Base-by-base conservation (phyloP, 495 filamentous ascomycete genomes). In the Daldinia decipiens region DNA sequence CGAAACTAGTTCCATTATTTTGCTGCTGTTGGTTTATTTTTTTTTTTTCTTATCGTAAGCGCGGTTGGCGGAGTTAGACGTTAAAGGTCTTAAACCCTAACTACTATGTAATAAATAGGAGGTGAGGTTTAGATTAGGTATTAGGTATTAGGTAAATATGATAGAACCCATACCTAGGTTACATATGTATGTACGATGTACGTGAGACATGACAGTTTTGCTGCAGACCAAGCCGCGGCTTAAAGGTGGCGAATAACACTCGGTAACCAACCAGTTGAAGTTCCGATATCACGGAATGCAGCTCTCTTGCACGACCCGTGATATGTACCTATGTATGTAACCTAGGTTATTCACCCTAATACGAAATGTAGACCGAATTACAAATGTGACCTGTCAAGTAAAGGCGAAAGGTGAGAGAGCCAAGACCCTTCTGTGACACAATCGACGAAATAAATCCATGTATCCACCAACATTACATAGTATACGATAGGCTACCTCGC, bases 251-350 rank as follows among this genome's bases (percentile, higher is more conserved):
- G 17, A 47, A 52, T 27, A 8, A n/a, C 6, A 13, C 7, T 52
- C 50, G 50, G 50, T 26, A 52, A 26, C 50, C 26, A 29, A 52
- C 50, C 50, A 52, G 24, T 12, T 4, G 6, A 26, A 5, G 50
- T 15, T 29, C 50, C 50, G 50, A 52, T 52, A 52, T 52, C 50
- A 52, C 24, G 12, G 50, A 52, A 52, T 47, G 43, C n/a, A 47
- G 17, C 7, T 21, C 43, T 17, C 43, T 47, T 47, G 8, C 43
- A 47, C 19, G 43, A 47, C 3, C 43, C 8, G 17, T 24, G 0
- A 47, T 6, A 17, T 17, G 39, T 43, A n/a, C n/a, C 39, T 1
- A 32, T 2, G 17, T 47, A 47, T n/a, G n/a, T n/a, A n/a, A n/a
- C n/a, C n/a, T n/a, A n/a, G n/a, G n/a, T n/a, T n/a, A n/a, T 47